phyloP scores from a whole-genome alignment of 192 early-diverging fungal species.

The Phlyctochytrium planicorne region DNA sequence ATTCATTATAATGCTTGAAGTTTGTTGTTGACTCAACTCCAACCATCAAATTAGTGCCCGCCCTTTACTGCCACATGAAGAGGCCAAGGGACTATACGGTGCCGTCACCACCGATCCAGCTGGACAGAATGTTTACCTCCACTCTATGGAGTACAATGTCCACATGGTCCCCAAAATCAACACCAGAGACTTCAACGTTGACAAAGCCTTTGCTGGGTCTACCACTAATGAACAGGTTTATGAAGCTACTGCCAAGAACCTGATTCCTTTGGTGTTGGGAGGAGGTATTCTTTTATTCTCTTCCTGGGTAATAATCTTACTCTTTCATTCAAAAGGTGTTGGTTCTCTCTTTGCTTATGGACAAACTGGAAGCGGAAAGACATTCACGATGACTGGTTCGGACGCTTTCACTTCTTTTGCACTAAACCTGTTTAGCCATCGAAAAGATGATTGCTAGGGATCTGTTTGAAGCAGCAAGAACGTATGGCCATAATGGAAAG shows the following conservation, averaged over 20 bases:
- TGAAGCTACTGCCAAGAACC: slow-evolving; percentile 7
- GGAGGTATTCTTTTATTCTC: too few relatives aligned
- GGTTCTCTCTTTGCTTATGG: slow-evolving; percentile 49
- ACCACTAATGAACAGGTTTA: slow-evolving; percentile 35
- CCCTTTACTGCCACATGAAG: slow-evolving; percentile 32
- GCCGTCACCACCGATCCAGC: slow-evolving; percentile 14
- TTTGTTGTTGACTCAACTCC: background rate
- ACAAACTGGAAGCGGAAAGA: slow-evolving; percentile 58
- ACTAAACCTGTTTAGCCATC: slow-evolving; percentile 25
- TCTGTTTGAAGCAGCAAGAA: slow-evolving; percentile 28
- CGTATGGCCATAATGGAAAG: slow-evolving; percentile 14
- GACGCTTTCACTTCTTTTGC: background rate
- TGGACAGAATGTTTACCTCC: slow-evolving; percentile 17
- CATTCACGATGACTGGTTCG: slow-evolving; percentile 46
- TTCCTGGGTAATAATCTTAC: background rate
- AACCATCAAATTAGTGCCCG: slow-evolving; percentile 33
- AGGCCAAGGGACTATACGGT: slow-evolving; percentile 13
- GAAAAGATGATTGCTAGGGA: slow-evolving; percentile 42
- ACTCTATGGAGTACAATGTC: slow-evolving; percentile 20
- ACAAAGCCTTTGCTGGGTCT: slow-evolving; percentile 29
- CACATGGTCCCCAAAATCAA: slow-evolving; percentile 9
- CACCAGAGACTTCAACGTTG: slow-evolving; percentile 18
- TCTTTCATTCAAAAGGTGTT: slow-evolving; percentile 25
- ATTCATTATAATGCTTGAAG: background rate
- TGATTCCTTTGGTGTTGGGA: slow-evolving; percentile 36